Evolutionary conservation across 129 eudicot species (phyloP), one percentile per base, ranked within the genome.

Genomic region (Arctium minus): DNA sequence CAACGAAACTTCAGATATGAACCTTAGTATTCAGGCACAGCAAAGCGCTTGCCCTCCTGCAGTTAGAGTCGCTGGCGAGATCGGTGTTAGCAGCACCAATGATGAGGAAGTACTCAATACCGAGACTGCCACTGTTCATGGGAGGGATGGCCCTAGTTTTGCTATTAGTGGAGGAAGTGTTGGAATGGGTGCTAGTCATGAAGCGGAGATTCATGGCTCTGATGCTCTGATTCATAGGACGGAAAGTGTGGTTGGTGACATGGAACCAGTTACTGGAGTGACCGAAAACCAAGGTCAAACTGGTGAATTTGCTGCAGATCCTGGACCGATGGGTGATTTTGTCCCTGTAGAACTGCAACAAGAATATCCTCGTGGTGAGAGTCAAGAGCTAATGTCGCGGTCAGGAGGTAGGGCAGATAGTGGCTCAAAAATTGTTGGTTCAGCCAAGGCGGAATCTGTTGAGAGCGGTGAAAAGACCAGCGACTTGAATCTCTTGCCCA

Each of bases 131-230:
- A 91, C 90, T 68, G 89, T 77, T 48, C 89, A 87, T n/a, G 92
- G 89, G 70, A 88, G 90, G 73, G 93, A 95, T 81, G 93, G 93
- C 17, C 91, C 89, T 50, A 87, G 99, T 75, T 85, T 93, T 86
- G 97, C 94, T 11, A 79, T 88, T 70, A 92, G 98, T 85, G 97
- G 97, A 11, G 97, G 97, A 80, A 95, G 97, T 88, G 93, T 92
- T 42, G 97, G 97, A 64, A 92, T 91, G 94, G 97, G 97, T 82
- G 97, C 91, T 36, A 92, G 98, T 83, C 97, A 95, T 87, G 98
- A 95, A 89, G 98, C 97, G 77, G 98, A 95, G 87, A 91, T 95
- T 33, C 98, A 95, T 40, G 98, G 98, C 15, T 80, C 86, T 53
- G 97, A 91, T 79, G 88, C 80, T 77, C 89, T 89, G 80, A 85